A percentile compares a stretch with the other conserved stretches of the same genome.
These are phyloP conservation scores for Ulota crispa DNA, from an alignment of 225 moss, liverwort and hornwort species.

Conservation along the genomic window DNA sequence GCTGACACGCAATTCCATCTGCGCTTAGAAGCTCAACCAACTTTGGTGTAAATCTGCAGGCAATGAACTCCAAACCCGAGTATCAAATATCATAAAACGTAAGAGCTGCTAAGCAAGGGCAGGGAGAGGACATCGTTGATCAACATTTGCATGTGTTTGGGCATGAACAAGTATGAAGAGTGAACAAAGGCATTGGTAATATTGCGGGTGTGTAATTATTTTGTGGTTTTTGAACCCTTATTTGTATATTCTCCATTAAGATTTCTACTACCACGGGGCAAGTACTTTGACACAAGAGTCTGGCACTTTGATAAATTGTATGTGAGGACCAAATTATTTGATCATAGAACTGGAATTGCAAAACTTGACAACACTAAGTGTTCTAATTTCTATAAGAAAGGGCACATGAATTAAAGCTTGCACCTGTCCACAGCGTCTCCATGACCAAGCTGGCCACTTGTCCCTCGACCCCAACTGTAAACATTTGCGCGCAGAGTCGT, in stretches of 20 bases:
- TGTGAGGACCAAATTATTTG: background rate
- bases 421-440: slow-evolving; percentile 82
- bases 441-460: slow-evolving; percentile 91
- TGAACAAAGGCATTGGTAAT: background rate
- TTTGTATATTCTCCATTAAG: no score
- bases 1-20: slow-evolving; percentile 66
- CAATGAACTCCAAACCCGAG: slow-evolving; percentile 14
- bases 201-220: no score
- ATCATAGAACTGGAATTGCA: background rate
- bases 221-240: no score
- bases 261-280: background rate
- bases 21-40: slow-evolving; percentile 70
- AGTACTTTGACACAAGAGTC: background rate
- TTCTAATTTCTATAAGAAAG: background rate
- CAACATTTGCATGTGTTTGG: background rate
- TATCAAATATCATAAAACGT: background rate
- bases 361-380: no score
- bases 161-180: background rate
- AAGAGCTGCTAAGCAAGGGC: background rate
- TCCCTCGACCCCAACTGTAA: slow-evolving; percentile 92
- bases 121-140: background rate
- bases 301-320: background rate
- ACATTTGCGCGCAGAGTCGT: slow-evolving; percentile 68
- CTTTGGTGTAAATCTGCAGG: slow-evolving; percentile 61
- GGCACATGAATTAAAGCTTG: background rate